Conservation (phyloP, 768 basidiomycete species). For the Mycena sanguinolenta region DNA sequence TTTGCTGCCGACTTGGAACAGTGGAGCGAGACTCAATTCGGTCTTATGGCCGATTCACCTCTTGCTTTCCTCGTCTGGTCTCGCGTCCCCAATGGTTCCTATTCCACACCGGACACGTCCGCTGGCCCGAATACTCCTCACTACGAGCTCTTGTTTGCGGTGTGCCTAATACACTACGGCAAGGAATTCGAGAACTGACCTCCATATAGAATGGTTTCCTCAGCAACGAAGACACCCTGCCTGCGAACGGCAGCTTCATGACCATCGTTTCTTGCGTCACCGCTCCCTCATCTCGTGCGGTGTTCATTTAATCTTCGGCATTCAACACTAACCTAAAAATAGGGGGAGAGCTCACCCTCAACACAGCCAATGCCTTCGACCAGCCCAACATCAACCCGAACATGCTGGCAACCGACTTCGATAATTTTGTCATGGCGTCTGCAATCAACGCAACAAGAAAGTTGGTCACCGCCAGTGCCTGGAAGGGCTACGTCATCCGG, state of each 20-base stretch:
- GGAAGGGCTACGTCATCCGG: conserved; percentile 39
- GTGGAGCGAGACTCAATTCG: conserved; percentile 36
- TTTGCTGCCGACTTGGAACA: conserved; percentile 9
- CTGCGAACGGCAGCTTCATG: conserved; percentile 30
- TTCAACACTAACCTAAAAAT: neutral
- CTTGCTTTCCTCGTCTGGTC: conserved; percentile 27
- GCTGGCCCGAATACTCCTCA: conserved; percentile 40
- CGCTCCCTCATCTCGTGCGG: conserved; percentile 34
- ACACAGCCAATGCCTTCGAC: conserved; percentile 56
- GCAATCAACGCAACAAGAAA: conserved; percentile 35
- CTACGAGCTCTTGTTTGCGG: conserved; percentile 37
- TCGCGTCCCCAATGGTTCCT: conserved; percentile 8
- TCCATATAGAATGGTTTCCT: conserved; percentile 28
- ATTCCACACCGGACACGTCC: conserved; percentile 37
- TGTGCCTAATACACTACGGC: conserved; percentile 10
- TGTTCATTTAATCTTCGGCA: neutral
- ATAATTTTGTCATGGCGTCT: conserved; percentile 38
- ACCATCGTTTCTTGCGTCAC: conserved; percentile 23
- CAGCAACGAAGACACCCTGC: neutral
- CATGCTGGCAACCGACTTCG: conserved; percentile 47
- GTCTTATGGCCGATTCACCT: conserved; percentile 28
- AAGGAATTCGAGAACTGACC: neutral
- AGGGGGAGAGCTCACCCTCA: conserved; percentile 48
- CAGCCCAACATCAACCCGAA: conserved; percentile 61
- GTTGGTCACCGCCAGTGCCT: conserved; percentile 39